Evolutionary conservation across 371 early-diverging fungal genomes (phyloP), one percentile per base, ranked within the genome.

Genomic region (Massospora cicadina): DNA sequence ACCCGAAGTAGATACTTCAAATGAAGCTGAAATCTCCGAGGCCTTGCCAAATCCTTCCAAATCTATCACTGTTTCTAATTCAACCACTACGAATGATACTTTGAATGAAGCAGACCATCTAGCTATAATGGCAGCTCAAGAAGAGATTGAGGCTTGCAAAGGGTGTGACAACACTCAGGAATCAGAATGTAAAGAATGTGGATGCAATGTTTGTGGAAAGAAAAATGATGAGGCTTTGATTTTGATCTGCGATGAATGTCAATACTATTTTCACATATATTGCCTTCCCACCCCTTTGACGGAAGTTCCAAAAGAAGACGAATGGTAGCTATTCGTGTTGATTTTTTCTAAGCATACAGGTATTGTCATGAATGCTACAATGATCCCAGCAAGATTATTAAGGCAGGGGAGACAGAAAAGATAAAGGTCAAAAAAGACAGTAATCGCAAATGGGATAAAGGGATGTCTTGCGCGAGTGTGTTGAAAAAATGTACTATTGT

Each of bases 231-330:
- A 81, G 43, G 63, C 61, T 26, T 61, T 68, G 65, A 77, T 78
- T 17, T 60, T 81, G 33, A 77, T 79, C 23, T 83, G 84, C 68
- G 84, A 83, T 66, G 78, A 83, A 64, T 83, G 82, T 64, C 75
- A 80, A 28, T 63, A 57, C 7, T 81, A 77, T 60, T 81, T 69
- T 73, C 82, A 83, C 66, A 65, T 73, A 60, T 64, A 68, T 31
- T 83, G 83, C 63, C 71, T 78, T 3, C 71, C 70, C 0, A 65
- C 63, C n/a, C 73, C 70, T 1, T 61, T 81, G 43, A 58, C 64
- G 1, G 63, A 66, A 31, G 65, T 74, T 0, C 82, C 81, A 2
- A 70, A 68, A 53, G 77, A 66, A 21, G 72, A 80, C 26, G 79
- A 77, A 70, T 75, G 73, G 32, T n/a, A n/a, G n/a, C n/a, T n/a